These are phyloP conservation scores for Cercospora zeina DNA, from an alignment of 2,329 filamentous ascomycete genomes.

Conservation along the genomic window DNA sequence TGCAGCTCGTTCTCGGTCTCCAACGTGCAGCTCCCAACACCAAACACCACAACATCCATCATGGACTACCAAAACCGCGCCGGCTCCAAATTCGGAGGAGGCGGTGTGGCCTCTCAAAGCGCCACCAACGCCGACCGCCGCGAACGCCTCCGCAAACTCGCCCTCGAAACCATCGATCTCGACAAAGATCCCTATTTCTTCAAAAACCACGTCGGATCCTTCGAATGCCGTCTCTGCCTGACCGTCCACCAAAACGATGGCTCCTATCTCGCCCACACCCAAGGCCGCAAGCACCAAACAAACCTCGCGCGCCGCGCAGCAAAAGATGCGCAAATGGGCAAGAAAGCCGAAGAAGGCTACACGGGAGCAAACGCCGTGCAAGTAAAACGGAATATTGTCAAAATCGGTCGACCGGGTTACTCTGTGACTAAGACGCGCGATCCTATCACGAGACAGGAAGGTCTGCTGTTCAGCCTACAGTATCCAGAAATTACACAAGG, in stretches of 20 bases:
- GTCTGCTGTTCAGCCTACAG: conserved; percentile 91
- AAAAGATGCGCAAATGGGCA: conserved; percentile 89
- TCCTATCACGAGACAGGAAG: conserved; percentile 81
- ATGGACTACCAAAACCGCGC: conserved; percentile 72
- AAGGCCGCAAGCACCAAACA: conserved; percentile 98
- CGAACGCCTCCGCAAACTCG: conserved; percentile 95
- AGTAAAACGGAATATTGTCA: conserved; percentile 79
- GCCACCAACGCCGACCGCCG: conserved; percentile 95
- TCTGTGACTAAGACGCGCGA: conserved; percentile 97
- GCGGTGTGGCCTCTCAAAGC: conserved; percentile 89
- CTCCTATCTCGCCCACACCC: conserved; percentile 96
- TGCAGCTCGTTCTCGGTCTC: not conserved
- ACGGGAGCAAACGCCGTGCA: conserved; percentile 70
- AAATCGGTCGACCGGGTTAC: conserved; percentile 95
- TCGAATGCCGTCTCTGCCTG: conserved; percentile 94
- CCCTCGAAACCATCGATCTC: conserved; percentile 96
- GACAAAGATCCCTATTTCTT: conserved; percentile 99
- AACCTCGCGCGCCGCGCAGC: conserved; percentile 94
- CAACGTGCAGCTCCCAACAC: conserved; percentile 3
- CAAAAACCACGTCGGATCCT: conserved; percentile 98
- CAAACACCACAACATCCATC: conserved; percentile 5
- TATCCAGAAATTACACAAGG: conserved; percentile 84
- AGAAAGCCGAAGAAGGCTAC: conserved; percentile 59
- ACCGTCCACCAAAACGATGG: conserved; percentile 99
- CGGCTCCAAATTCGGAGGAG: conserved; percentile 96